phyloP scores from a whole-genome alignment of 495 filamentous ascomycete species.

The Penicillium flavigenum region DNA sequence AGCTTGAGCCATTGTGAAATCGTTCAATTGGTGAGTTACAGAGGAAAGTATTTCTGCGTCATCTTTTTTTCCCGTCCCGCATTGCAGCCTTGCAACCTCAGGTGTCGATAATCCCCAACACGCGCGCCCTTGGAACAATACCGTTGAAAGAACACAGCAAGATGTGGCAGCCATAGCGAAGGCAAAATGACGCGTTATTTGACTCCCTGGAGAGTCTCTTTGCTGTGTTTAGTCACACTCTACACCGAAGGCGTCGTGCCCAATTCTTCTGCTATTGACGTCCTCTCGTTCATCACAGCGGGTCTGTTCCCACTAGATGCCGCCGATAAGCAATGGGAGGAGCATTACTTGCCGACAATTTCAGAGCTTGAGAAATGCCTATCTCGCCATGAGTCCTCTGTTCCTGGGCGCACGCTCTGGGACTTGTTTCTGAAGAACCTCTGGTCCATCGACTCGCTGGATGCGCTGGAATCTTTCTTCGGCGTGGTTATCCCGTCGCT shows the following conservation, averaged over 20 bases:
- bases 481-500: constrained; percentile 50
- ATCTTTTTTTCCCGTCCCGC: constrained; percentile 24
- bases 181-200: constrained; percentile 71
- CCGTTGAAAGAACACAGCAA: constrained; percentile 10
- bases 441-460: constrained; percentile 79
- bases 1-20: constrained; percentile 44
- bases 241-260: constrained; percentile 76
- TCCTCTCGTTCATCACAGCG: constrained; percentile 81
- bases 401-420: constrained; percentile 79
- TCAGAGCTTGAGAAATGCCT: constrained; percentile 67
- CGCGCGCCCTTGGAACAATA: constrained; percentile 19
- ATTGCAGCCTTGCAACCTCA: constrained; percentile 25
- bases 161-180: constrained; percentile 18
- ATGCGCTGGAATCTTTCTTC: constrained; percentile 72
- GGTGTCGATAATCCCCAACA: constrained; percentile 24
- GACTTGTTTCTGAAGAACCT: constrained; percentile 80
- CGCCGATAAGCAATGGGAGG: constrained; percentile 37
- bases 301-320: constrained; percentile 59
- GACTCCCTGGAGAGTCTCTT: constrained; percentile 79
- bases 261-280: constrained; percentile 71
- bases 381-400: constrained; percentile 56
- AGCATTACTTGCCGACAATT: constrained; percentile 58
- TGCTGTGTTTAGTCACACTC: constrained; percentile 76
- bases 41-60: constrained; percentile 22
- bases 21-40: constrained; percentile 17